A percentile compares a stretch with the other conserved stretches of the same genome.
Evolutionary conservation across 345 rosid genomes (phyloP).

Genomic region (Trapa bicornis): DNA sequence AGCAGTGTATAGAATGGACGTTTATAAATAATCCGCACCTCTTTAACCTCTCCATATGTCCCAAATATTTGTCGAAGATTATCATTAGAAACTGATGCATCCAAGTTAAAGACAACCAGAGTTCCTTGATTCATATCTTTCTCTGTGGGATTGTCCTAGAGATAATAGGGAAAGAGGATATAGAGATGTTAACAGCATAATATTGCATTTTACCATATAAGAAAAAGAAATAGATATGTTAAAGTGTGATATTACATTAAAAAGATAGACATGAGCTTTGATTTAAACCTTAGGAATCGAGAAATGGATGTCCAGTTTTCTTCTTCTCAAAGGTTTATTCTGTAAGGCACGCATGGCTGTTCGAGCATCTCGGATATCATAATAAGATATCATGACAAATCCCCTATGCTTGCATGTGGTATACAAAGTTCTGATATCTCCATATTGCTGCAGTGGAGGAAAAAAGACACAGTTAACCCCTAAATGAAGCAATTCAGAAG

Average conservation of each 20-base stretch:
- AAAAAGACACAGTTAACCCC: conserved; percentile 8
- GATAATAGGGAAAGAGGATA: conserved; percentile 5
- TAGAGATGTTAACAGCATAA: neutral
- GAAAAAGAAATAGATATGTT: neutral
- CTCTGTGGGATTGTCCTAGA: conserved; percentile 87
- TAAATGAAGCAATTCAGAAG: neutral
- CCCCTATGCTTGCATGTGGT: conserved; percentile 96
- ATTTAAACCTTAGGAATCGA: conserved; percentile 85
- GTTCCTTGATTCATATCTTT: conserved; percentile 95
- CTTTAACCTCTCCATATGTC: conserved; percentile 89
- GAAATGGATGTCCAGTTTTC: conserved; percentile 89
- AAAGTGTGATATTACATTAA: neutral
- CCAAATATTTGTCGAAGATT: conserved; percentile 76
- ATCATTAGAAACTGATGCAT: conserved; percentile 77
- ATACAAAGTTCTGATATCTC: conserved; percentile 84
- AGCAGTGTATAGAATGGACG: neutral
- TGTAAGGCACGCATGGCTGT: conserved; percentile 86
- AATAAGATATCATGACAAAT: conserved; percentile 93
- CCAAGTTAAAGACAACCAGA: conserved; percentile 84
- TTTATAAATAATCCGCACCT: conserved; percentile 28
- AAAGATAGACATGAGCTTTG: neutral
- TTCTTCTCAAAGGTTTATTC: conserved; percentile 74
- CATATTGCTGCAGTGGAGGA: conserved; percentile 51
- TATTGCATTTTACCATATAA: conserved; percentile 1
- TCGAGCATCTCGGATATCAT: conserved; percentile 86